Conservation (phyloP, 73 alveolate species). For the Paramecium biaurelia region DNA sequence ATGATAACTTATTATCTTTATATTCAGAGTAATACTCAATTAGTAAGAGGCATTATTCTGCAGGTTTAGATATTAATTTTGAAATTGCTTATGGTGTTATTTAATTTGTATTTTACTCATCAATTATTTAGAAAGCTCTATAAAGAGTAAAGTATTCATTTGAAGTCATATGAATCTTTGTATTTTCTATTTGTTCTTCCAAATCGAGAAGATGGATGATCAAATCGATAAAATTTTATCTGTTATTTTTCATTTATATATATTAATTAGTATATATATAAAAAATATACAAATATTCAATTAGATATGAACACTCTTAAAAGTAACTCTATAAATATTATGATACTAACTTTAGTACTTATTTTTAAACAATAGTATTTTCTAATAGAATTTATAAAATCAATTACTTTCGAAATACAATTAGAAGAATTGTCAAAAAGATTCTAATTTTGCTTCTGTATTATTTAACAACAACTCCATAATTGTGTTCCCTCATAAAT, state of each 20-base stretch:
- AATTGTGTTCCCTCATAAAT: constrained; percentile 38
- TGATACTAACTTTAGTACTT: background rate
- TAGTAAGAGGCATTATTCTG: background rate
- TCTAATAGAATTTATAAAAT: background rate
- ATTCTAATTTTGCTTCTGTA: background rate
- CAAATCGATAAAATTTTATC: constrained; percentile 15
- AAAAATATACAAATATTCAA: background rate
- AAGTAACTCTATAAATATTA: background rate
- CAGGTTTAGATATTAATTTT: background rate
- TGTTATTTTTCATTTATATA: constrained; percentile 3
- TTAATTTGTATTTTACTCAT: background rate
- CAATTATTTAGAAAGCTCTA: constrained; percentile 13
- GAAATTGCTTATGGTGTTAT: background rate
- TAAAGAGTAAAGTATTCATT: constrained; percentile 23
- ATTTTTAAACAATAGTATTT: background rate
- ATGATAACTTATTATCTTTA: background rate
- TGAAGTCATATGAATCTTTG: background rate
- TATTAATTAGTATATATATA: background rate
- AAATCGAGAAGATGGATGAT: background rate
- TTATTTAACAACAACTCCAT: constrained; percentile 1
- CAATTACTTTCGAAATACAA: constrained; percentile 17
- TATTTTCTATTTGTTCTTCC: constrained; percentile 5
- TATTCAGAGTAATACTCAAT: constrained; percentile 31
- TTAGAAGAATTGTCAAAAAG: background rate
- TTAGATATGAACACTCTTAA: background rate